Conservation (phyloP, 2,329 filamentous ascomycete species). For the Botrytis porri region DNA sequence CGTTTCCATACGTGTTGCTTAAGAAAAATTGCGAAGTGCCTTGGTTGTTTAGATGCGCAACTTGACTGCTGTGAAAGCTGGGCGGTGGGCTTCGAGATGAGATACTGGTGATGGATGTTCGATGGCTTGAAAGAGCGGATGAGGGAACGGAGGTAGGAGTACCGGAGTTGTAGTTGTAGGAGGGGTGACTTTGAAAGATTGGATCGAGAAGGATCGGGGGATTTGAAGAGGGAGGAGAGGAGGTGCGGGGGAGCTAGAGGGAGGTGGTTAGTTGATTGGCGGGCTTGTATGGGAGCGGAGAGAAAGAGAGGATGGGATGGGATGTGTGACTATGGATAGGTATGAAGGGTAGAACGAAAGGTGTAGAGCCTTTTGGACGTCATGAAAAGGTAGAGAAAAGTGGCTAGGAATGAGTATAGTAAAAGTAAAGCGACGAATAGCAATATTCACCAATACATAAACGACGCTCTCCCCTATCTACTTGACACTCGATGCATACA, state of each 20-base stretch:
- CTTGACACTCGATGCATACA: background rate
- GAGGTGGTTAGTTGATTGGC: background rate
- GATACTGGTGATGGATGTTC: background rate
- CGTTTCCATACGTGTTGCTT: background rate
- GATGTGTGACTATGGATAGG: background rate
- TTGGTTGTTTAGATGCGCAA: conserved; percentile 15
- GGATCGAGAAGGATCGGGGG: conserved; percentile 28
- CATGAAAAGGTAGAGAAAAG: background rate
- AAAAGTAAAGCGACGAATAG: background rate
- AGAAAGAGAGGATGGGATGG: background rate
- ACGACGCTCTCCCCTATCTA: background rate
- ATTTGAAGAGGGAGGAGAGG: conserved; percentile 26
- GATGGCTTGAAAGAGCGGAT: conserved; percentile 23
- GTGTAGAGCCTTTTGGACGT: background rate
- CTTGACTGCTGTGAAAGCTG: conserved; percentile 26
- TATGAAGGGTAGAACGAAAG: too few relatives aligned
- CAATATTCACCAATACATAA: background rate
- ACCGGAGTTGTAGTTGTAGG: conserved; percentile 32
- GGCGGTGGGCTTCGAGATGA: conserved; percentile 21
- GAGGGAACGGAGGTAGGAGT: conserved; percentile 27
- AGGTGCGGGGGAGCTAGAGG: conserved; percentile 29
- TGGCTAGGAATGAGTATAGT: background rate
- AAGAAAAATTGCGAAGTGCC: background rate
- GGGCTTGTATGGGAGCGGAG: background rate
- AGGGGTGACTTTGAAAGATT: conserved; percentile 23